Conservation (phyloP, 441 rosid genomes). For the Erodium trifolium region DNA sequence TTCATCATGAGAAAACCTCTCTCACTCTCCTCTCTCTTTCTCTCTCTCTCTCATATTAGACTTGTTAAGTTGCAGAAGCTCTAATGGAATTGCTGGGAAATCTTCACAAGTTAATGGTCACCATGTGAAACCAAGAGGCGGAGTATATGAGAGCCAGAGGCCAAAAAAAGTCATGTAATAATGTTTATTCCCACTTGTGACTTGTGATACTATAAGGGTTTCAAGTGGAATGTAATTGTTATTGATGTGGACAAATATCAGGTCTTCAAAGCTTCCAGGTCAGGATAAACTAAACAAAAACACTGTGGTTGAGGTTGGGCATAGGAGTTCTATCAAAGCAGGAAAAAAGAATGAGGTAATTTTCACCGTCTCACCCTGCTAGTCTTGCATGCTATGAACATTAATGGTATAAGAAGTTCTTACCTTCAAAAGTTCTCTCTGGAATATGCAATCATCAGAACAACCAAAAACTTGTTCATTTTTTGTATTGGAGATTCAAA, state of each 20-base stretch:
- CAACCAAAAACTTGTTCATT: not conserved
- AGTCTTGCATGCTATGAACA: not conserved
- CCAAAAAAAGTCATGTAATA: constrained; percentile 1
- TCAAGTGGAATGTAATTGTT: constrained; percentile 14
- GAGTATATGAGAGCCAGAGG: constrained; percentile 6
- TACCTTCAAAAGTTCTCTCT: not conserved
- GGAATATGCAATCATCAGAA: not conserved
- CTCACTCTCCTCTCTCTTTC: not conserved
- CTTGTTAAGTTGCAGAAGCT: constrained; percentile 1
- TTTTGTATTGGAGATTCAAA: not conserved
- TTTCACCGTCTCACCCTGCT: not conserved
- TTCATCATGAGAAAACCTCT: constrained; percentile 3
- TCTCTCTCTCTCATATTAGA: not conserved
- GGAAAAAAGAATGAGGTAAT: constrained; percentile 16
- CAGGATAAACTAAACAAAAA: not conserved
- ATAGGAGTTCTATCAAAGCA: not conserved
- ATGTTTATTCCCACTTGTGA: not conserved
- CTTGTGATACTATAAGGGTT: not conserved
- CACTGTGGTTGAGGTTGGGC: constrained; percentile 3
- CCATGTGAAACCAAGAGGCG: not conserved
- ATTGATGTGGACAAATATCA: constrained; percentile 6
- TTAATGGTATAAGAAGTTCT: not conserved
- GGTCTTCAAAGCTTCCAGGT: constrained; percentile 9
- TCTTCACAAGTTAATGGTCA: constrained; percentile 2
- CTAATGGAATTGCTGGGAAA: constrained; percentile 9